Base-by-base conservation (phyloP, 2,329 filamentous ascomycete genomes). In the Cytospora mali region DNA sequence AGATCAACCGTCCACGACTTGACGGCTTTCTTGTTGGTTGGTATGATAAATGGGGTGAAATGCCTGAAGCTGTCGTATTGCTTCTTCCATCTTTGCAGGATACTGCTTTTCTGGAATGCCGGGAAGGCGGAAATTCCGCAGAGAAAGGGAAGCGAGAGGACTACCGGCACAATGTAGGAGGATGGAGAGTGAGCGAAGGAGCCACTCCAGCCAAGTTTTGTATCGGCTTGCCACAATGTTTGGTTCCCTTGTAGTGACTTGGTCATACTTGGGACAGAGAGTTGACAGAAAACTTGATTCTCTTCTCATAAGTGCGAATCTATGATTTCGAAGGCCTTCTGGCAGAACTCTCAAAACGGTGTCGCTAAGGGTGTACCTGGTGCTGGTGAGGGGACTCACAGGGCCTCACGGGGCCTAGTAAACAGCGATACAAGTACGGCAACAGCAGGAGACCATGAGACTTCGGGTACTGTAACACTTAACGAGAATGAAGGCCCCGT, bases 101-200 rank as follows among this genome's bases (percentile, higher is more conserved):
- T 56, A 10, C 16, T n/a, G 18, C 23, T 25, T 16, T 28, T 56
- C 25, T 18, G 28, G 10, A 49, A 21, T 21, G 52, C 21, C 14
- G 54, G 18, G 29, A 56, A 4, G 4, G 23, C 25, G 23, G 33
- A 46, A 25, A 56, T 23, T 13, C 21, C 28, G 25, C 46, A 56
- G 13, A 56, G 35, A n/a, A 56, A 29, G 35, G 54, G 33, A 4
- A 56, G 13, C 14, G 54, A 56, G 39, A 56, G 29, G 23, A 56
- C 6, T 11, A 10, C 28, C 16, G 52, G 52, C 16, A 54, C n/a
- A 18, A 39, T 21, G 18, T 35, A 25, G 9, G 52, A 54, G 14
- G 18, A 28, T n/a, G 33, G 33, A 35, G 11, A 35, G n/a, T 35
- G 2, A 35, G 33, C 33, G 16, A 35, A 14, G 13, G 11, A 14